Conservation (phyloP, 1,139 yeast genomes). For the Blastobotrys illinoisensis region DNA sequence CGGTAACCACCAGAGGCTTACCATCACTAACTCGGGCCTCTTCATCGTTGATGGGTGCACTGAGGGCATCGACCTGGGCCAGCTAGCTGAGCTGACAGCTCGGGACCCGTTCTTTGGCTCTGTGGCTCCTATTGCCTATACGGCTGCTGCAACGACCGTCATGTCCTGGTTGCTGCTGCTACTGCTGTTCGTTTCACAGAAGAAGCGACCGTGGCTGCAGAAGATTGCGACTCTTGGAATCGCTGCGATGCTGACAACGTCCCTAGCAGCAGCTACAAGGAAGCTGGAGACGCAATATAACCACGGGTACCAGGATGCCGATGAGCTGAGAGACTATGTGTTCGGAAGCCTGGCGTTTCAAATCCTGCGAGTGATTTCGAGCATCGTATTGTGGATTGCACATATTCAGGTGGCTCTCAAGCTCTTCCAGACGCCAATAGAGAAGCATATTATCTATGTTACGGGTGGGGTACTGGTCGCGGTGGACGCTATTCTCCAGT, state of each 20-base stretch:
- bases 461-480: conserved; percentile 56
- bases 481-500: conserved; percentile 26
- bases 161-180: conserved; percentile 34
- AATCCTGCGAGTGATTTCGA: conserved; percentile 58
- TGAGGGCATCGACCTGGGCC: conserved; percentile 2
- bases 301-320: conserved; percentile 49
- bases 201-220: conserved; percentile 33
- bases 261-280: conserved; percentile 25
- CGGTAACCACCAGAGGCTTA: conserved; percentile 12
- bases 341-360: conserved; percentile 47
- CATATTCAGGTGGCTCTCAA: conserved; percentile 76
- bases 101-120: conserved; percentile 34
- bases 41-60: conserved; percentile 17
- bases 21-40: conserved; percentile 16
- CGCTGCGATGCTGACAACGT: conserved; percentile 30
- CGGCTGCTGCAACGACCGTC: conserved; percentile 32
- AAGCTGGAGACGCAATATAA: conserved; percentile 37
- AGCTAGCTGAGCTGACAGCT: neutral
- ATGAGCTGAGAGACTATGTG: conserved; percentile 47
- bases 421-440: conserved; percentile 61
- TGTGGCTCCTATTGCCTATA: conserved; percentile 32
- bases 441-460: conserved; percentile 56
- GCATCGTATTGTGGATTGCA: conserved; percentile 60
- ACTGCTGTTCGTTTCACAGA: conserved; percentile 28
- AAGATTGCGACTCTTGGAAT: conserved; percentile 29